A percentile compares a stretch with the other conserved stretches of the same genome.
phyloP scores from a whole-genome alignment of 371 early-diverging fungal genomes.

The Apophysomyces trapeziformis region DNA sequence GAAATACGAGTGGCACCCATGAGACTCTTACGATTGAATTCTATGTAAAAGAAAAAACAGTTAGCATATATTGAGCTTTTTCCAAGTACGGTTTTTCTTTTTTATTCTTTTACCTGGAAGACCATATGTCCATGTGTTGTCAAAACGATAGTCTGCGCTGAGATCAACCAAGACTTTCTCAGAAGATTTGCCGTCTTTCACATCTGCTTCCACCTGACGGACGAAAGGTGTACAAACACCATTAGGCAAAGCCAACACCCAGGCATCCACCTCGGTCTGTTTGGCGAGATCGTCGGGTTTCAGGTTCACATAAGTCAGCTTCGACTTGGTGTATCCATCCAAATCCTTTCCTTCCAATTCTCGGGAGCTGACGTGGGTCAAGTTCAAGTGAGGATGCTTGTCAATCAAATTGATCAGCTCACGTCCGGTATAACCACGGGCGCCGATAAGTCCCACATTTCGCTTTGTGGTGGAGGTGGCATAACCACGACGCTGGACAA shows the following conservation, averaged over 20 bases:
- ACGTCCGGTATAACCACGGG: slow-evolving; percentile 95
- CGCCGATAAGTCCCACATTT: slow-evolving; percentile 93
- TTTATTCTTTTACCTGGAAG: slow-evolving; percentile 63
- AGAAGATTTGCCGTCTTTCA: slow-evolving; percentile 45
- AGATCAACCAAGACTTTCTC: slow-evolving; percentile 84
- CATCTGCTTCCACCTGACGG: slow-evolving; percentile 68
- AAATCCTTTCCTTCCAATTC: slow-evolving; percentile 89
- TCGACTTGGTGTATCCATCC: slow-evolving; percentile 72
- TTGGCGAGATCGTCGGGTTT: slow-evolving; percentile 73
- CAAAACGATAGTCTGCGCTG: slow-evolving; percentile 93
- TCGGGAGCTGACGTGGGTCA: slow-evolving; percentile 91
- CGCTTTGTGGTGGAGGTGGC: slow-evolving; percentile 48
- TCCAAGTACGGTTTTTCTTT: not conserved
- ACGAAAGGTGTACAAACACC: slow-evolving; percentile 92
- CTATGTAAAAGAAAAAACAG: slow-evolving; percentile 27
- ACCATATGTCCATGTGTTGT: slow-evolving; percentile 88
- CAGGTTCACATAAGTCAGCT: slow-evolving; percentile 79
- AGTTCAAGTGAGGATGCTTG: slow-evolving; percentile 81
- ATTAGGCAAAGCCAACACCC: slow-evolving; percentile 97
- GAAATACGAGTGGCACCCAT: slow-evolving; percentile 70
- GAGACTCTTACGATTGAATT: slow-evolving; percentile 72
- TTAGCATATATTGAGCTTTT: not conserved
- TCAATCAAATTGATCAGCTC: slow-evolving; percentile 91
- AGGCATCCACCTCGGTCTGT: slow-evolving; percentile 81
- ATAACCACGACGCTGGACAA: slow-evolving; percentile 59